Evolutionary conservation across 164 flowering plant species (phyloP), one percentile per base, ranked within the genome.

Genomic region (Piper betle): DNA sequence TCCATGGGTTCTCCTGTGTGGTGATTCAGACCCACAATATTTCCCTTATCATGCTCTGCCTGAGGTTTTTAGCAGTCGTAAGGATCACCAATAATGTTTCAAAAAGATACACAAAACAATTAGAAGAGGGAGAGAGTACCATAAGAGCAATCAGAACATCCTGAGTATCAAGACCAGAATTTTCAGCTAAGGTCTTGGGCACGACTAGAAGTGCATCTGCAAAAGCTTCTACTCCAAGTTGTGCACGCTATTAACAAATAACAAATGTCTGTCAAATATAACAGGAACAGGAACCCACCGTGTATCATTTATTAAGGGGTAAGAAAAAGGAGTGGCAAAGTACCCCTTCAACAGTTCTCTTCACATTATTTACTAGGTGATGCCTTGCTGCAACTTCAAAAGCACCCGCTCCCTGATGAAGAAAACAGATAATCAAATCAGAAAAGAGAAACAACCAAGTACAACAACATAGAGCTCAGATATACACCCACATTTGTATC

Each of bases 341-440:
- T 87, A 94, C 99, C 90, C 99, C 99, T 83, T 88, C 63, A 60
- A 94, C 96, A 66, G 96, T 88, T 77, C 91, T 94, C 76, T 85
- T 94, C 19, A 94, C 91, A 78, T 85, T 88, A 69, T 84, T 88
- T 37, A 94, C 46, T 37, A 94, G 69, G 75, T 88, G 64, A 65
- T 91, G 96, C 66, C 97, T 86, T 20, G 99, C 96, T 66, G 97
- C 99, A 73, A 94, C 84, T 78, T 94, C 99, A 78, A 94, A 94
- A 62, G 99, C 93, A 48, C 99, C 99, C 5, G 97, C 99, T 17
- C 99, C 99, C 99, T 94, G 78, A 57, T 25, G 48, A 62, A 52
- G n/a, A 19, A 16, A 60, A 46, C n/a, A 33, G 13, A 38, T 16
- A 12, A 18, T 1, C 39, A 38, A 25, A 48, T 12, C 50, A 48